Base-by-base conservation (phyloP, 2,329 filamentous ascomycete genomes). In the Botryotinia narcissicola region DNA sequence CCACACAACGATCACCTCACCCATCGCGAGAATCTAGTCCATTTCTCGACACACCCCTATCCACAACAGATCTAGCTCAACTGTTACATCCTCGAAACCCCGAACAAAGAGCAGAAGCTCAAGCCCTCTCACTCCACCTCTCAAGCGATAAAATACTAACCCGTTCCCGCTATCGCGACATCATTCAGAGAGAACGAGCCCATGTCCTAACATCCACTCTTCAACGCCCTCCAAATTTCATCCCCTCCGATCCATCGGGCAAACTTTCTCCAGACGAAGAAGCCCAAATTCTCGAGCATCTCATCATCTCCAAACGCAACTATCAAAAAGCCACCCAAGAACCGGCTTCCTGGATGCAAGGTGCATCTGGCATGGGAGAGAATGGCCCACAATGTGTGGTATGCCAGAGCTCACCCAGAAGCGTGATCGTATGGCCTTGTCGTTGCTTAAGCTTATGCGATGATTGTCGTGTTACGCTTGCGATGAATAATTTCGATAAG, bases 401-500 rank as follows among this genome's bases (percentile, higher is more conserved):
- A 7, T 99, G 96, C 81, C 95, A 98, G 81, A 90, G 90, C 72
- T 88, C 89, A n/a, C 90, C 94, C 4, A 87, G 96, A 29, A 97
- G 93, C 12, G 92, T 98, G 75, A 92, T 99, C 72, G 92, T 97
- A 2, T 98, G 96, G 96, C 96, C 96, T 0, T 99, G 96, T 81
- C 92, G 96, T 3, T 99, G 96, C 81, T 86, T 99, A 73, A 95
- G 93, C 77, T 87, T 98, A 20, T 98, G 96, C 81, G 96, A 99
- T 81, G 96, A 98, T 77, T 98, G 96, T 81, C 88, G 96, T 46
- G 93, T 98, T 51, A 95, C 93, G 61, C 86, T 98, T 75, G 96
- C 96, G 5, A 95, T 97, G 90, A 97, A 98, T 81, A 98, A 98
- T 81, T 98, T 97, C 81, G 93, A 95, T 76, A 97, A 93, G 80